Base-by-base conservation (phyloP, 2,329 filamentous ascomycete species). In the Colletotrichum sp. region DNA sequence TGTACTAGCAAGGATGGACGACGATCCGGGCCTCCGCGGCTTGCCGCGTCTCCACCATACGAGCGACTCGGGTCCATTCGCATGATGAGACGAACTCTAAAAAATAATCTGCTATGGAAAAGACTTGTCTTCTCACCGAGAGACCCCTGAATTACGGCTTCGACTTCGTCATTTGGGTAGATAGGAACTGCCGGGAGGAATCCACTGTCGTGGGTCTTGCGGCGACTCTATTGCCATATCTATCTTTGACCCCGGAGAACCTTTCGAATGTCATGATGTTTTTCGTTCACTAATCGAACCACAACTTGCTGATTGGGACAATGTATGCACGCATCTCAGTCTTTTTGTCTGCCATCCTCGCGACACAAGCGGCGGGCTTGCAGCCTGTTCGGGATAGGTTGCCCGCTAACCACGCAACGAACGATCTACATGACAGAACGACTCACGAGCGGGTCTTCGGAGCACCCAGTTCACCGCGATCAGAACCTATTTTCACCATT, bases 51-150 rank as follows among this genome's bases (percentile, higher is more conserved):
- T 26, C 73, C 69, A 75, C 67, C 28, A 28, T 44, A 59, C 57
- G 70, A 73, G 16, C 21, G 10, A 60, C 10, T 44, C 12, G 55
- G 63, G 10, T 44, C 18, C 2, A 8, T 36, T 73, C 44, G 57
- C 16, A 18, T 63, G 26, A 59, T 60, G 73, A 49, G 64, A 76
- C 73, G 57, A 76, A 73, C 34, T 24, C n/a, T 73, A 39, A 73
- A 67, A 52, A 13, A 12, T 4, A 13, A 21, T 8, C 10, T 21
- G 44, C n/a, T 3, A 21, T 3, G 44, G 44, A 21, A 21, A 13
- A 13, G 10, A 21, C 44, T 21, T 8, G n/a, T 13, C 6, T 52
- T 13, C 44, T 52, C 44, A 52, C 44, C 44, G 44, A 52, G 3
- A 52, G 10, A 52, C 44, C 44, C n/a, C 44, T 63, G 24, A 16